These are phyloP conservation scores for Nelumbo lutea DNA, from an alignment of 164 flowering plant species.

Conservation along the genomic window DNA sequence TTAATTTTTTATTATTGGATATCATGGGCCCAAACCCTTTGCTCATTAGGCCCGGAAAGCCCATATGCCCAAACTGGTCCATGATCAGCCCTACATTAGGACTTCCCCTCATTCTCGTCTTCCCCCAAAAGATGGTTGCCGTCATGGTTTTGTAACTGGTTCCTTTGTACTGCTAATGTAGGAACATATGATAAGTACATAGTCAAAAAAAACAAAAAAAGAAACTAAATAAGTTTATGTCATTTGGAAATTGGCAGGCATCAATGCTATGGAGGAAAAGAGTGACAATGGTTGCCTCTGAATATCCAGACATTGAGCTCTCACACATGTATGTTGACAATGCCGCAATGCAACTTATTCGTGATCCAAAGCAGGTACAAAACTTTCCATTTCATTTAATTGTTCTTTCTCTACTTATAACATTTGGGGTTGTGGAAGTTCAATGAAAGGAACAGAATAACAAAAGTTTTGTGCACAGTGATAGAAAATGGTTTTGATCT, in stretches of 20 bases:
- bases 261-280: constrained; percentile 94
- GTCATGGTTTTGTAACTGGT: too few relatives aligned
- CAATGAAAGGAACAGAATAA: not conserved
- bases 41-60: too few relatives aligned
- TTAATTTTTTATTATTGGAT: too few relatives aligned
- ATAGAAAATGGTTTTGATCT: not conserved
- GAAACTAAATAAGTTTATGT: not conserved
- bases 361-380: constrained; percentile 87
- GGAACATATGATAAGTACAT: too few relatives aligned
- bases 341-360: constrained; percentile 98
- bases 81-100: too few relatives aligned
- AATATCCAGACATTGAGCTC: constrained; percentile 91
- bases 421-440: not conserved
- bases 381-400: not conserved
- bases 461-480: not conserved
- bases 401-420: not conserved
- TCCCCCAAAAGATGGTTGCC: too few relatives aligned
- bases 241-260: constrained; percentile 48
- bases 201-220: too few relatives aligned
- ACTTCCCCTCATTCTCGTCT: too few relatives aligned
- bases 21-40: too few relatives aligned
- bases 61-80: too few relatives aligned
- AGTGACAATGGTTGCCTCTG: constrained; percentile 59
- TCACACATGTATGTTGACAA: constrained; percentile 99
- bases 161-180: too few relatives aligned